Evolutionary conservation across 768 basidiomycete species (phyloP).

Genomic region (Lactarius deliciosus): DNA sequence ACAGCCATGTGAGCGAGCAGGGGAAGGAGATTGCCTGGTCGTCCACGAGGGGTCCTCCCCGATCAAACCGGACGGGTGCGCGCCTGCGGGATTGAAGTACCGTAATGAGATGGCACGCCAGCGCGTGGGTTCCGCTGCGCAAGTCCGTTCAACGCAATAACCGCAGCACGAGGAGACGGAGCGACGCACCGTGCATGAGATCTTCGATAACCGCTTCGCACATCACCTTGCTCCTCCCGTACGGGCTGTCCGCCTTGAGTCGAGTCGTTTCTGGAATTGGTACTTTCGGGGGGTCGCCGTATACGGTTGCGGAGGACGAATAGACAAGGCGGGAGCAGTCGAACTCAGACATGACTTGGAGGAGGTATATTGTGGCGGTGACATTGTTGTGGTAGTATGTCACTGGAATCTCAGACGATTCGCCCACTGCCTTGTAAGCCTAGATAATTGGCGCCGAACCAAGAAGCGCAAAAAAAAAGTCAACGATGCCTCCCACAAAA

Average conservation of each 20-base stretch:
- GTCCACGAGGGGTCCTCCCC: slow-evolving; percentile 96
- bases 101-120: slow-evolving; percentile 87
- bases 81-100: slow-evolving; percentile 99
- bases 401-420: slow-evolving; percentile 90
- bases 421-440: slow-evolving; percentile 98
- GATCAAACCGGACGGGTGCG: slow-evolving; percentile 91
- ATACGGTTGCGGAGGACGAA: slow-evolving; percentile 97
- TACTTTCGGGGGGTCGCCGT: slow-evolving; percentile 87
- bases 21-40: slow-evolving; percentile 92
- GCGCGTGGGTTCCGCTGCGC: slow-evolving; percentile 59
- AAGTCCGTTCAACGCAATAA: not conserved
- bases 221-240: slow-evolving; percentile 97
- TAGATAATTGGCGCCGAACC: slow-evolving; percentile 34
- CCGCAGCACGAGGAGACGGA: slow-evolving; percentile 2
- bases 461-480: not conserved
- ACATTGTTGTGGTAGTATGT: slow-evolving; percentile 96
- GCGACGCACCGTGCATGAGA: slow-evolving; percentile 65
- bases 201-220: slow-evolving; percentile 88
- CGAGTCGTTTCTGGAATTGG: slow-evolving; percentile 94
- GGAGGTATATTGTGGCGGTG: slow-evolving; percentile 76
- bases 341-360: slow-evolving; percentile 84
- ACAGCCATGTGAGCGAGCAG: slow-evolving; percentile 93
- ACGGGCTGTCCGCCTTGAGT: slow-evolving; percentile 85
- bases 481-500: not conserved
- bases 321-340: slow-evolving; percentile 88